A percentile compares a stretch with the other conserved stretches of the same genome.
phyloP scores from a whole-genome alignment of 164 flowering plant genomes.

The Chimonanthus praecox region DNA sequence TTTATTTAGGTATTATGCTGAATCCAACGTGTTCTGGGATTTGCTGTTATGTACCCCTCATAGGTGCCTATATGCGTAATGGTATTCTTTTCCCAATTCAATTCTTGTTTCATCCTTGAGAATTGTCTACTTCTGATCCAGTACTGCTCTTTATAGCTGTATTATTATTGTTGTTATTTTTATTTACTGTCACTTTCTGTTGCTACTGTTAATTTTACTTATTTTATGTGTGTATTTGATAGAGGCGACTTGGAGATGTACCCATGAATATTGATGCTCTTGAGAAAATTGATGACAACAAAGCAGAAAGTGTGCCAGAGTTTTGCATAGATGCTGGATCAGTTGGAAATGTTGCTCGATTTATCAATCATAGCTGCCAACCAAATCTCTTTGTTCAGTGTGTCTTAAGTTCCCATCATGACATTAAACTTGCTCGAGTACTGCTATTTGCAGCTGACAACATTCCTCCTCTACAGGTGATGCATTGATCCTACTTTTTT shows the following conservation, averaged over 20 bases:
- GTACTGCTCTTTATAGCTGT: no score
- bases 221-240: neutral
- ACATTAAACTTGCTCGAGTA: constrained; percentile 62
- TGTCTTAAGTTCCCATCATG: constrained; percentile 75
- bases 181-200: no score
- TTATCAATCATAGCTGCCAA: constrained; percentile 88
- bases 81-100: no score
- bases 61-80: no score
- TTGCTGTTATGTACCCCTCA: no score
- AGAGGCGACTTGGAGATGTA: constrained; percentile 63
- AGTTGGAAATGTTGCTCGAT: constrained; percentile 70
- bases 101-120: no score
- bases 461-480: constrained; percentile 84
- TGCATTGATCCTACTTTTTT: neutral
- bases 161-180: no score
- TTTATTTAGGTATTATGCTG: neutral
- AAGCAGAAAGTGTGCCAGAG: constrained; percentile 46
- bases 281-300: constrained; percentile 31
- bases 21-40: neutral
- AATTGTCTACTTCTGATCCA: no score
- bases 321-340: constrained; percentile 87
- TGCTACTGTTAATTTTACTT: no score
- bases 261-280: constrained; percentile 19
- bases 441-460: constrained; percentile 85
- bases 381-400: constrained; percentile 94